A percentile compares a stretch with the other conserved stretches of the same genome.
These are phyloP conservation scores for Botryobasidium botryosum DNA, from an alignment of 768 basidiomycete species.

Conservation along the genomic window DNA sequence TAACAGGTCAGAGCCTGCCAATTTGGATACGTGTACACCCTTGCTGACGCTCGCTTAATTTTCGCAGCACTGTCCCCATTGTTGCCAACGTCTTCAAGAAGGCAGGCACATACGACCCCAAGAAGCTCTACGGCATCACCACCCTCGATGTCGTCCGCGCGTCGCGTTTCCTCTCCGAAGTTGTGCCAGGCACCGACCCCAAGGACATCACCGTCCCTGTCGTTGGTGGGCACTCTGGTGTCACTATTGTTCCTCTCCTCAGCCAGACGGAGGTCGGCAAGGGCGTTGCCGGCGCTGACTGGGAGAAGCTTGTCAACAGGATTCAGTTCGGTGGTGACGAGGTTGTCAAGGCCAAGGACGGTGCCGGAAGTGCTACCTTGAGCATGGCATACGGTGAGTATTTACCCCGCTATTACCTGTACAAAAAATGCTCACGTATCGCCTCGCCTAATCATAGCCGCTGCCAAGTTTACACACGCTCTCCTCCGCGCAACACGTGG, in stretches of 20 bases:
- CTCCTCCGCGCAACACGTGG: constrained; percentile 47
- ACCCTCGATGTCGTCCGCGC: constrained; percentile 97
- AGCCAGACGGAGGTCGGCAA: constrained; percentile 64
- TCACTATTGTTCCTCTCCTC: constrained; percentile 94
- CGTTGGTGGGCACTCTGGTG: constrained; percentile 88
- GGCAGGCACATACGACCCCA: constrained; percentile 82
- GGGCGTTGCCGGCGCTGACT: constrained; percentile 52
- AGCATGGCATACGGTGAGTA: constrained; percentile 46
- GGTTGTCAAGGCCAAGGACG: constrained; percentile 96
- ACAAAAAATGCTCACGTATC: neutral
- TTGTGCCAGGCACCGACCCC: constrained; percentile 45
- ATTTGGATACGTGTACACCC: constrained; percentile 23
- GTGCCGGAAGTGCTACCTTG: constrained; percentile 57
- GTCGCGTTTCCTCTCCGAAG: constrained; percentile 67
- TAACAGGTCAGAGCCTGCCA: too few species aligned
- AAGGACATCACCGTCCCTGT: constrained; percentile 60
- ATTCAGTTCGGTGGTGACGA: constrained; percentile 98
- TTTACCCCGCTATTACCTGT: neutral
- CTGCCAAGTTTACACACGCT: constrained; percentile 47
- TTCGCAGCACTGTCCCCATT: constrained; percentile 66
- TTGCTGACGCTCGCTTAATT: neutral
- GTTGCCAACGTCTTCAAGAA: constrained; percentile 84
- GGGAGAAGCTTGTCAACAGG: constrained; percentile 67
- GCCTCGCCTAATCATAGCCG: constrained; percentile 27
- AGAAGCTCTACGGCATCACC: constrained; percentile 86